These are phyloP conservation scores for Celoporthe dispersa DNA, from an alignment of 2,329 filamentous ascomycete genomes.

Conservation along the genomic window DNA sequence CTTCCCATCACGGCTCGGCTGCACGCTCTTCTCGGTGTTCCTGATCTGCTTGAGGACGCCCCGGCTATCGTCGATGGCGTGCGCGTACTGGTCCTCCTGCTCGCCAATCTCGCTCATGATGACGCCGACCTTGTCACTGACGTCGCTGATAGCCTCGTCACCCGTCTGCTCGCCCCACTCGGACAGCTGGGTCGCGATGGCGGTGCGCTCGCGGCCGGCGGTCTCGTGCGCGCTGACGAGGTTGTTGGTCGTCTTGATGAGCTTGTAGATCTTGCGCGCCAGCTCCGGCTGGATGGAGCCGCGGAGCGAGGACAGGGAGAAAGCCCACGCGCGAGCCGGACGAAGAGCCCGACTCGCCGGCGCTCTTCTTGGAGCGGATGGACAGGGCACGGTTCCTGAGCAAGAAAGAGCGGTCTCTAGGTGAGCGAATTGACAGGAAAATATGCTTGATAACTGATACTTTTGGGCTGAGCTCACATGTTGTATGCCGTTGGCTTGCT, in stretches of 20 bases:
- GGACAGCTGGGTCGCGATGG: slow-evolving; percentile 87
- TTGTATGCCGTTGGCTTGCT: slow-evolving; percentile 11
- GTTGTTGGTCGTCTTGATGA: slow-evolving; percentile 95
- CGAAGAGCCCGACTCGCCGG: slow-evolving; percentile 44
- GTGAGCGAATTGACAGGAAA: not conserved
- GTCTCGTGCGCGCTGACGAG: slow-evolving; percentile 83
- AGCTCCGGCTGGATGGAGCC: slow-evolving; percentile 85
- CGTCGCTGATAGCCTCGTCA: slow-evolving; percentile 84
- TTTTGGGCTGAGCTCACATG: slow-evolving; percentile 18
- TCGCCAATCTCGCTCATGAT: slow-evolving; percentile 90
- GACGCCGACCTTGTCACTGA: slow-evolving; percentile 95
- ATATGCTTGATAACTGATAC: not conserved
- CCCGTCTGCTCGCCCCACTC: slow-evolving; percentile 95
- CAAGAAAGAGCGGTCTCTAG: slow-evolving; percentile 12
- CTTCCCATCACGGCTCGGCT: slow-evolving; percentile 87
- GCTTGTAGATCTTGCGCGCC: slow-evolving; percentile 82
- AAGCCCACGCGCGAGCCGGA: slow-evolving; percentile 66
- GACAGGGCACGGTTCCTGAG: slow-evolving; percentile 74
- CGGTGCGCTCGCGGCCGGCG: slow-evolving; percentile 81
- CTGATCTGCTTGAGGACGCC: slow-evolving; percentile 85
- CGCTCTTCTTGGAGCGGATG: slow-evolving; percentile 67
- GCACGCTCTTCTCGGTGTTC: slow-evolving; percentile 93
- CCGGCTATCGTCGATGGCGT: slow-evolving; percentile 84
- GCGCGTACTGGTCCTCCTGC: slow-evolving; percentile 87
- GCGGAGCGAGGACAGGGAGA: slow-evolving; percentile 85